Evolutionary conservation across 495 filamentous ascomycete genomes (phyloP).

Genomic region (Lepraria neglecta): DNA sequence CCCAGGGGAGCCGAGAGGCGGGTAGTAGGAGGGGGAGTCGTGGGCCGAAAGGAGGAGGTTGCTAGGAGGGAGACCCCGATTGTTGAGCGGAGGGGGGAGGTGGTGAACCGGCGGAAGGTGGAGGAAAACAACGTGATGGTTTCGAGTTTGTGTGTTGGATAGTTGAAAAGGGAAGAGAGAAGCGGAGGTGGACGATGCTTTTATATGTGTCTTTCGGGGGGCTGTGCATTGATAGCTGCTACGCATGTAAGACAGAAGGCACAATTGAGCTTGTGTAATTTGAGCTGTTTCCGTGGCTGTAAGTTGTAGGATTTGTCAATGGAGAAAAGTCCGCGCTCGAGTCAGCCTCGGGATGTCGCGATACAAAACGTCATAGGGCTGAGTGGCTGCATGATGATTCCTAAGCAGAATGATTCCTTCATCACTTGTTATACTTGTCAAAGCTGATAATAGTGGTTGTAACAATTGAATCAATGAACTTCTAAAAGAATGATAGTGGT

Average conservation of each 20-base stretch:
- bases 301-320: constrained; percentile 4
- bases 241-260: neutral
- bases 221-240: neutral
- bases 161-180: neutral
- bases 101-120: constrained; percentile 57
- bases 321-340: neutral
- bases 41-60: constrained; percentile 57
- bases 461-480: too few species aligned
- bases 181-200: neutral
- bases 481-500: too few species aligned
- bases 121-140: constrained; percentile 81
- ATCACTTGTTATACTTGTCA: too few species aligned
- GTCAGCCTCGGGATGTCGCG: constrained; percentile 3
- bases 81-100: constrained; percentile 52
- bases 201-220: neutral
- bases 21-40: constrained; percentile 41
- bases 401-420: constrained; percentile 4
- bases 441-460: too few species aligned
- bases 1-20: constrained; percentile 40
- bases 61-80: constrained; percentile 55
- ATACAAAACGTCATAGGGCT: constrained; percentile 10
- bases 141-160: neutral
- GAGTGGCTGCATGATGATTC: constrained; percentile 6
- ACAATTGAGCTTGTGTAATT: neutral
- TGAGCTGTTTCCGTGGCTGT: neutral